Evolutionary conservation across 202 grass and related monocot species (phyloP), one percentile per base, ranked within the genome.

Genomic region (Carex sylvatica): DNA sequence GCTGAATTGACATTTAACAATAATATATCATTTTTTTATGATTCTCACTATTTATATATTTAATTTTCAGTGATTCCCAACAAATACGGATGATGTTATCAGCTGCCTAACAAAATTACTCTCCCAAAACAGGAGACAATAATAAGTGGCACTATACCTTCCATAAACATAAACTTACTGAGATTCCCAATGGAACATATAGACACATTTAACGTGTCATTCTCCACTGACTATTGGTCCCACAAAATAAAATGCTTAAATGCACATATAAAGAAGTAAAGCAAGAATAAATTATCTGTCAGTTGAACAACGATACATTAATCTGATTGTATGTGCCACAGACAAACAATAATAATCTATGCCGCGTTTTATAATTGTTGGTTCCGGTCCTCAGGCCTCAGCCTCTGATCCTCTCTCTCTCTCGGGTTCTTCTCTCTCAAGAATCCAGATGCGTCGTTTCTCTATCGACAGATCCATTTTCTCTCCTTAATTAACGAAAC

Each of bases 341-440:
- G 51, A 58, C 6, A 76, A 56, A 2, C 73, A 4, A 16, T 6
- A 18, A 55, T n/a, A 18, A 15, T n/a, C 14, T 19, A 35, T 76
- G 28, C 73, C 66, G 51, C 73, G 47, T 76, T 26, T 76, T 30
- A 58, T 76, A 76, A 76, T 58, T 56, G 73, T 31, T 33, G 72
- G 47, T 28, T 28, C 28, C 28, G 33, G 7, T 9, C 22, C 51
- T 49, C 46, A 2, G 11, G 4, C 13, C 73, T 49, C 11, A 3
- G 46, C 46, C 46, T 13, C 46, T 49, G 46, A 49, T 49, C 42
- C 42, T 31, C 9, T 16, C 70, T 0, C 44, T 52, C 3, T 26
- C 26, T 9, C 20, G 6, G 5, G 6, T 5, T 38, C 36, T 38
- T 71, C 40, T 40, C 49, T 58, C 14, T 70, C 16, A 10, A 49